Base-by-base conservation (phyloP, 768 basidiomycete genomes). In the Trametes sanguinea region DNA sequence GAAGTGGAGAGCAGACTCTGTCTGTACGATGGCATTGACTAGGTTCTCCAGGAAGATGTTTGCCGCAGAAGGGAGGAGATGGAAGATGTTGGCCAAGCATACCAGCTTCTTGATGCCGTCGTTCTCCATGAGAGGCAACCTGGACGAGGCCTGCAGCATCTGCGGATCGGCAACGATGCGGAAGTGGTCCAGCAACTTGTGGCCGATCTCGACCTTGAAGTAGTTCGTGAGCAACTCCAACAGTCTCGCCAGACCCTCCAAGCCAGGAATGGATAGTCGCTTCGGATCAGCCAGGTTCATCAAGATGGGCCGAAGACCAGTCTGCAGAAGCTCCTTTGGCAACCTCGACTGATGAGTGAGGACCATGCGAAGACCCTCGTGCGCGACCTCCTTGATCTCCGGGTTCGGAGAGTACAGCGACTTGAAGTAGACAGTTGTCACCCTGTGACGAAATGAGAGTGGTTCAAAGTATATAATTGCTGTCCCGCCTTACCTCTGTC, bases 191-290 rank as follows among this genome's bases (percentile, higher is more conserved):
- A 99, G 80, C 6, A 99, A 85, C 76, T 99, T 99, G 74, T 92
- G 86, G 0, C 97, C 97, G 62, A 99, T 98, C 77, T 99, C 97
- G 16, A 99, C 96, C 74, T 98, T 98, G 86, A 99, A 99, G 76
- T 99, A 98, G 73, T 98, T 98, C 42, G 95, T 97, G 57, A 99
- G 77, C 6, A 99, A 83, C 73, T 97, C 94, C 51, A 99, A 80
- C 51, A 99, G 83, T 11, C 96, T 88, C 11, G 95, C 96, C 27
- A 99, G 80, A 3, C 97, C 97, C 73, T 99, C 95, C 58, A 96
- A 73, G 9, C 95, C 95, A 4, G 92, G 85, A 29, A 97, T 91
- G 6, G 94, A 95, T 37, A 99, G 82, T 39, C 94, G 86, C 71
- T 95, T 95, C 40, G 95, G 92, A 75, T 98, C 97, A 2, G 95